Base-by-base conservation (phyloP, 2,329 filamentous ascomycete species). In the Aspergillus eucalypticola region DNA sequence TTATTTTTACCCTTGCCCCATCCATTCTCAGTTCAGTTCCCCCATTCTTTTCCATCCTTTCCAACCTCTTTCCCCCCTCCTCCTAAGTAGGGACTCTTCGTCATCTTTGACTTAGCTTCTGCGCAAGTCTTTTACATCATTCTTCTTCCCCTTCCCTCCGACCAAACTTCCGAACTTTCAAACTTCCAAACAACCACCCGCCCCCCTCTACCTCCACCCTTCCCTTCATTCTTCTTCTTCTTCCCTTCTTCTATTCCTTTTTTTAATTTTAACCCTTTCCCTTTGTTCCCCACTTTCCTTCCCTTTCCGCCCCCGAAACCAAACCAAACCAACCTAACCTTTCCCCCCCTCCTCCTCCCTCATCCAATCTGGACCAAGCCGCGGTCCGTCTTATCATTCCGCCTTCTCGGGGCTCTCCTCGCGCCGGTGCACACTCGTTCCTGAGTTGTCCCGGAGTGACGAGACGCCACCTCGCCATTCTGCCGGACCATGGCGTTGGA, bases 401-500 rank as follows among this genome's bases (percentile, higher is more conserved):
- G 50, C 60, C 53, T 62, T 54, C 59, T 60, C 56, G 63, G 60
- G 66, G 67, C 72, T 70, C 68, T 70, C 68, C 64, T 70, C 70
- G 66, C 70, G 61, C 71, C 68, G 71, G 72, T 69, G 62, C 71
- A 67, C 69, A 67, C 69, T 72, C 69, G 69, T 69, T 64, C 67
- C 67, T 70, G 73, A 73, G 71, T 66, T 69, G 68, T 69, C 68
- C 72, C 66, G 71, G 72, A 74, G 71, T 76, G 72, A 74, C 73
- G 73, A 74, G 71, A 69, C 71, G 69, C 69, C 69, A 66, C 66
- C 69, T 68, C 64, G 66, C 67, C 66, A 65, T 65, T 64, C 66
- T 66, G 56, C 71, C 74, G 64, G 73, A 77, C 66, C 69, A 82
- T 81, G 80, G 78, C 79, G 71, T 74, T 79, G 75, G 78, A 78